These are phyloP conservation scores for Metarhizium rileyi DNA, from an alignment of 2,329 filamentous ascomycete genomes.

Conservation along the genomic window DNA sequence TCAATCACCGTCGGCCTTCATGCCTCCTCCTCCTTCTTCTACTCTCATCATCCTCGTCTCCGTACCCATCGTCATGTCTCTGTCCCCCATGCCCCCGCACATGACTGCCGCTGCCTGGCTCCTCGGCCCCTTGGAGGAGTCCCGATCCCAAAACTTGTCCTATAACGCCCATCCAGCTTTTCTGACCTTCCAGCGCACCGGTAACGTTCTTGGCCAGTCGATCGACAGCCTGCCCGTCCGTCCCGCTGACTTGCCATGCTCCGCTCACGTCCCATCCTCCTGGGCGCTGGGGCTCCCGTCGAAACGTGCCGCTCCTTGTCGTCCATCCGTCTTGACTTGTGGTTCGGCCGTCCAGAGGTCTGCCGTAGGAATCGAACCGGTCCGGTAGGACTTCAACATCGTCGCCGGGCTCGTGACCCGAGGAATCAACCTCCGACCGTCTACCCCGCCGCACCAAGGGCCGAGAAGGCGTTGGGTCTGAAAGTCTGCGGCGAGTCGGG, in stretches of 20 bases:
- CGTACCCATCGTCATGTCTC: slow-evolving; percentile 1
- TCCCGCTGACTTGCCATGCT: slow-evolving; percentile 35
- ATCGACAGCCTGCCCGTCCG: slow-evolving; percentile 32
- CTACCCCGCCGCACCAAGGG: slow-evolving; percentile 14
- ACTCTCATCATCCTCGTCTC: slow-evolving; percentile 13
- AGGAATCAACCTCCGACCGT: slow-evolving; percentile 6
- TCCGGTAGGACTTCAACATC: slow-evolving; percentile 36
- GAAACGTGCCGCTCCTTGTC: slow-evolving; percentile 32
- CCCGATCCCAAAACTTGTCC: slow-evolving; percentile 20
- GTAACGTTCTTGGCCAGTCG: slow-evolving; percentile 17
- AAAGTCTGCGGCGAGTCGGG: slow-evolving; percentile 18
- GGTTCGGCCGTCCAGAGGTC: slow-evolving; percentile 23
- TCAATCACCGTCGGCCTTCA: neutral
- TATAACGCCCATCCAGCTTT: slow-evolving; percentile 21
- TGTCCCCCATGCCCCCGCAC: neutral
- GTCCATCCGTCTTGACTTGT: slow-evolving; percentile 18
- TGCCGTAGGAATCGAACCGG: slow-evolving; percentile 36
- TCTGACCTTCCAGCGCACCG: slow-evolving; percentile 19
- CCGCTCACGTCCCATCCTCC: slow-evolving; percentile 29
- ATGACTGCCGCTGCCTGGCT: slow-evolving; percentile 2
- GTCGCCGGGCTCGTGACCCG: slow-evolving; percentile 20
- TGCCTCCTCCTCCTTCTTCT: slow-evolving; percentile 4
- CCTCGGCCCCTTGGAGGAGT: slow-evolving; percentile 7
- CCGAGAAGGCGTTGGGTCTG: slow-evolving; percentile 25
- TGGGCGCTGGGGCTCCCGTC: slow-evolving; percentile 21